Conservation (phyloP, 1,139 yeast species). For the Yamadazyma epiphylla region DNA sequence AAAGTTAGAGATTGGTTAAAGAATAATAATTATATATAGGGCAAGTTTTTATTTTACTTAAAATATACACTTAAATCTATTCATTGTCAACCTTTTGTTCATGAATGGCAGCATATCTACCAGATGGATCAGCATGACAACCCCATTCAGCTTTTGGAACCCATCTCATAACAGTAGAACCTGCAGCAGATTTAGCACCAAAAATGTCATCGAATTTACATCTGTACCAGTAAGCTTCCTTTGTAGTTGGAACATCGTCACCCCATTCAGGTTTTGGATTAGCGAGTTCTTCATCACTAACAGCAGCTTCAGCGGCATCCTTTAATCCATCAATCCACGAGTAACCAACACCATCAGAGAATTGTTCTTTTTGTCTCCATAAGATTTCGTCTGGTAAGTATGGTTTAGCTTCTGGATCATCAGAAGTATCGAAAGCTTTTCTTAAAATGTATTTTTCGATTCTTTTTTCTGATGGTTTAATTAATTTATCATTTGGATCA, state of each 20-base stretch:
- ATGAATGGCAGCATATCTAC: slow-evolving; percentile 92
- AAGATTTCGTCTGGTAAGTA: slow-evolving; percentile 94
- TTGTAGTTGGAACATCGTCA: slow-evolving; percentile 86
- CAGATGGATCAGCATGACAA: slow-evolving; percentile 97
- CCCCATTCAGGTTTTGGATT: slow-evolving; percentile 97
- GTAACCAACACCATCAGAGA: slow-evolving; percentile 99
- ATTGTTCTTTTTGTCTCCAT: slow-evolving; percentile 99
- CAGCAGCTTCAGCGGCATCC: slow-evolving; percentile 86
- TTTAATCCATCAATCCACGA: slow-evolving; percentile 98
- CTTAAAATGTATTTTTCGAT: slow-evolving; percentile 94
- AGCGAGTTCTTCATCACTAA: slow-evolving; percentile 85
- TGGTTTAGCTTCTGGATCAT: slow-evolving; percentile 65
- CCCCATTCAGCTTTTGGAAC: slow-evolving; percentile 99
- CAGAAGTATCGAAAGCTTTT: slow-evolving; percentile 91
- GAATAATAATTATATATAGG: slow-evolving; percentile 4
- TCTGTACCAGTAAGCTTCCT: slow-evolving; percentile 99
- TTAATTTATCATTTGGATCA: slow-evolving; percentile 87
- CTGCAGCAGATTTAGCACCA: slow-evolving; percentile 82
- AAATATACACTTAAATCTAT: slow-evolving; percentile 1
- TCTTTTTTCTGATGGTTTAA: slow-evolving; percentile 60
- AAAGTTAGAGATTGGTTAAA: slow-evolving; percentile 25
- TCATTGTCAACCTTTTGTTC: slow-evolving; percentile 42
- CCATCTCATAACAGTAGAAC: slow-evolving; percentile 98
- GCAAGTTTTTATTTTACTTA: neutral
- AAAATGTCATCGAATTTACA: slow-evolving; percentile 90